A percentile compares a stretch with the other conserved stretches of the same genome.
Evolutionary conservation across 495 filamentous ascomycete genomes (phyloP).

Genomic region (Penicillium chermesinum): DNA sequence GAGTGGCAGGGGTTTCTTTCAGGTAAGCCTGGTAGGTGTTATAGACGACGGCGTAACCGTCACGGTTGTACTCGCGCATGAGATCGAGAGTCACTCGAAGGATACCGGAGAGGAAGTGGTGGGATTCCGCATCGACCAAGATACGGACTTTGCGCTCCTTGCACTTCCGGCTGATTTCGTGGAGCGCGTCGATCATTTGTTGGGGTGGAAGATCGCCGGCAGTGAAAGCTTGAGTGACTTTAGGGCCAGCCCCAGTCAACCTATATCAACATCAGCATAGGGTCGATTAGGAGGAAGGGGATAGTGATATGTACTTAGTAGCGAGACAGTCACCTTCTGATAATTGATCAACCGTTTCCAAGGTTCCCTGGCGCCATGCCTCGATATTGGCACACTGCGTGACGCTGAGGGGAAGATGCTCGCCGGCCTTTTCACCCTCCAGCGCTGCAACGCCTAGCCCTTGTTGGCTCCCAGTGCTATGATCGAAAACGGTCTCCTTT

Average conservation of each 20-base stretch:
- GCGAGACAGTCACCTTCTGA: slow-evolving; percentile 71
- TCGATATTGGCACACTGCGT: slow-evolving; percentile 50
- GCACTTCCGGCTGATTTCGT: slow-evolving; percentile 31
- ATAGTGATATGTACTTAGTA: slow-evolving; percentile 54
- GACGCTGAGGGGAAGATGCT: not conserved
- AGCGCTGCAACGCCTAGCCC: slow-evolving; percentile 21
- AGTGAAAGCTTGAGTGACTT: slow-evolving; percentile 29
- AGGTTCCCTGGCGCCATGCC: slow-evolving; percentile 63
- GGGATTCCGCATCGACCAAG: slow-evolving; percentile 82
- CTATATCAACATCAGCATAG: slow-evolving; percentile 9
- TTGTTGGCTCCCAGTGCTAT: slow-evolving; percentile 24
- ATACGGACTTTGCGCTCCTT: slow-evolving; percentile 58
- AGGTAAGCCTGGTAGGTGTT: slow-evolving; percentile 81
- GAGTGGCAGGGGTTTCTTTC: slow-evolving; percentile 54
- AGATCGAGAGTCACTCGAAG: slow-evolving; percentile 68
- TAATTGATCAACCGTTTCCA: slow-evolving; percentile 66
- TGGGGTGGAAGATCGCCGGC: slow-evolving; percentile 24
- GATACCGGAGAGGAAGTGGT: slow-evolving; percentile 68
- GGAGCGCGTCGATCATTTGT: slow-evolving; percentile 36
- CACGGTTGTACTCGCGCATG: slow-evolving; percentile 69
- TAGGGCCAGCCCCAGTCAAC: slow-evolving; percentile 27
- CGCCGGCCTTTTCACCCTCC: slow-evolving; percentile 12
- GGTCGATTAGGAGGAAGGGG: not conserved
- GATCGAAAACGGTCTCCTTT: slow-evolving; percentile 41
- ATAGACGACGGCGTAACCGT: slow-evolving; percentile 55